Evolutionary conservation across 768 basidiomycete species (phyloP).

Genomic region (Lentinula aciculospora): DNA sequence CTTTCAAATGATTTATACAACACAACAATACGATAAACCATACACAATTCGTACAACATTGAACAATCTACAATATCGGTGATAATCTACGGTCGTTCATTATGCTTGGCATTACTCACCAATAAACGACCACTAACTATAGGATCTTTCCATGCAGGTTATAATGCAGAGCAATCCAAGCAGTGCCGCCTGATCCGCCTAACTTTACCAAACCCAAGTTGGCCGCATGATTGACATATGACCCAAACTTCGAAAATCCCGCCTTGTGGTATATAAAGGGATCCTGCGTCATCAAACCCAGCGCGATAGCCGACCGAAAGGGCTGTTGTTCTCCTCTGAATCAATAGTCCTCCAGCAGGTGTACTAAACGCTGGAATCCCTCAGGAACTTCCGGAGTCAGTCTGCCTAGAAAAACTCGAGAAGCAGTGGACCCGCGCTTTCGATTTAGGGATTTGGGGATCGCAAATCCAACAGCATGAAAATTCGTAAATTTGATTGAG

Average conservation of each 20-base stretch:
- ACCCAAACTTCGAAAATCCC: background rate
- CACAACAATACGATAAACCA: too few relatives aligned
- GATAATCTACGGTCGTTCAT: too few relatives aligned
- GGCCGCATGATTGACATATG: background rate
- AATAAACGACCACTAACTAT: background rate
- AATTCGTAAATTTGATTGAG: background rate
- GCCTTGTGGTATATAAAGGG: slow-evolving; percentile 1
- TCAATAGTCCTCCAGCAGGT: slow-evolving; percentile 23
- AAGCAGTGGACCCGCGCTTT: background rate
- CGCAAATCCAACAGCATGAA: background rate
- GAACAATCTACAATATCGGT: too few relatives aligned
- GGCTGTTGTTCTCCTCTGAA: slow-evolving; percentile 24
- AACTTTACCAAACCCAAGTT: background rate
- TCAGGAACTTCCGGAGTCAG: slow-evolving; percentile 11
- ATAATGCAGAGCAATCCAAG: background rate
- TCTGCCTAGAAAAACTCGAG: background rate
- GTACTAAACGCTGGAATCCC: slow-evolving; percentile 29
- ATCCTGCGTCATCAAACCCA: slow-evolving; percentile 22
- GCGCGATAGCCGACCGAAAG: slow-evolving; percentile 32
- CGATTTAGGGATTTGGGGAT: background rate
- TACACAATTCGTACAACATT: background rate
- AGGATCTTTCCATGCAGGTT: background rate
- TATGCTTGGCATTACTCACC: too few relatives aligned
- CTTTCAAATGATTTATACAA: background rate
- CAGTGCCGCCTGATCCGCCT: background rate